Conservation (phyloP, 1,139 yeast genomes). For the Arxiozyma slooffiae region DNA sequence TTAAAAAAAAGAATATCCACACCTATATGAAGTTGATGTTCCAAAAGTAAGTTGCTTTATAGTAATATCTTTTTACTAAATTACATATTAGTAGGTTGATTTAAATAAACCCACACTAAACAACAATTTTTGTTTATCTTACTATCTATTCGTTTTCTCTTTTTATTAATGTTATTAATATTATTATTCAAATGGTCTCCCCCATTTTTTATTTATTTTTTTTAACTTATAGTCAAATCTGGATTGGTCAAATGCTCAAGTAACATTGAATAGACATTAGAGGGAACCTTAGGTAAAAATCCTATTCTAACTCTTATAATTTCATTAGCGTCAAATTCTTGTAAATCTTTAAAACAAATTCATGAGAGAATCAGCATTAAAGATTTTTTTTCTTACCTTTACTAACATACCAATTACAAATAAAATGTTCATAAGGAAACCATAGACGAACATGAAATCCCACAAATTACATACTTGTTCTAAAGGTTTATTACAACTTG, state of each 20-base stretch:
- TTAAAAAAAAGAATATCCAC: background rate
- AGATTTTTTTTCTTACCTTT: conserved; percentile 50
- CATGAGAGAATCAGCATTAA: conserved; percentile 58
- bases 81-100: too few relatives aligned
- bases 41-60: background rate
- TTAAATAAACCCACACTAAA: background rate
- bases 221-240: conserved; percentile 2
- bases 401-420: conserved; percentile 80
- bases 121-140: too few relatives aligned
- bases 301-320: conserved; percentile 72
- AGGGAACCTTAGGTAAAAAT: conserved; percentile 69
- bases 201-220: too few relatives aligned
- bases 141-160: background rate
- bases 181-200: too few relatives aligned
- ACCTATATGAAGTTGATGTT: background rate
- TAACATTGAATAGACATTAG: conserved; percentile 54
- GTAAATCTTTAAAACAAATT: conserved; percentile 62
- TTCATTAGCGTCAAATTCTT: conserved; percentile 61
- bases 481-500: conserved; percentile 86
- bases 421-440: conserved; percentile 76
- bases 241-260: conserved; percentile 63
- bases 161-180: background rate
- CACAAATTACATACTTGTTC: conserved; percentile 66
- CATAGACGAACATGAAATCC: conserved; percentile 89
- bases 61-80: background rate